Base-by-base conservation (phyloP, 371 early-diverging fungal species). In the Dichotomocladium elegans region DNA sequence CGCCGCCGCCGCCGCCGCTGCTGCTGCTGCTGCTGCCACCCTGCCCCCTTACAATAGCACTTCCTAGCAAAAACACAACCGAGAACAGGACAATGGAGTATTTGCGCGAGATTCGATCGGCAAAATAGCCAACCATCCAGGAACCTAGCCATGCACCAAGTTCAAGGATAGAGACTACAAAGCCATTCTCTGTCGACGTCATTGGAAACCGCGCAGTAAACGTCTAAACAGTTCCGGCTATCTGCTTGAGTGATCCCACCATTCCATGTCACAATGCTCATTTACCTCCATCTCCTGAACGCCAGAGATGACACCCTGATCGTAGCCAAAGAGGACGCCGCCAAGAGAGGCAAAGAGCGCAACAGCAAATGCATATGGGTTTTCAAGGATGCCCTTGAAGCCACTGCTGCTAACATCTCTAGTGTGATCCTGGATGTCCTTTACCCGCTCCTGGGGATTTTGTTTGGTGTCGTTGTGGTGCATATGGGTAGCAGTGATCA, bases 71-170 rank as follows among this genome's bases (percentile, higher is more conserved):
- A 58, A 91, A 91, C 7, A 88, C 64, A 5, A 77, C 26, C 24
- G 78, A 76, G 40, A 80, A 83, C 3, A 82, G n/a, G 27, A 88
- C 70, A 42, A 91, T 88, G 7, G 90, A 80, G 15, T 70, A 61
- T 54, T 87, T 87, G 29, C 93, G 83, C 19, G 88, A 83, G 42
- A 88, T 61, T 33, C 45, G 54, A 56, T 91, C 90, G 21, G 86
- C 84, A 35, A 81, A 69, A 47, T 70, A 78, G 25, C 82, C 85
- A 9, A 80, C 71, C 9, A 63, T 55, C 54, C 76, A 62, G 3
- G 81, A 63, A 4, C 84, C 84, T 17, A 69, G 58, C 60, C 82
- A 84, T 35, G 75, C 73, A 34, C 84, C 86, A 1, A 82, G 58
- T 12, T 77, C 75, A 3, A 89, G 59, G 51, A 82, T 68, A 7